Conservation (phyloP, 257 asterid species). For the Rhazya stricta region DNA sequence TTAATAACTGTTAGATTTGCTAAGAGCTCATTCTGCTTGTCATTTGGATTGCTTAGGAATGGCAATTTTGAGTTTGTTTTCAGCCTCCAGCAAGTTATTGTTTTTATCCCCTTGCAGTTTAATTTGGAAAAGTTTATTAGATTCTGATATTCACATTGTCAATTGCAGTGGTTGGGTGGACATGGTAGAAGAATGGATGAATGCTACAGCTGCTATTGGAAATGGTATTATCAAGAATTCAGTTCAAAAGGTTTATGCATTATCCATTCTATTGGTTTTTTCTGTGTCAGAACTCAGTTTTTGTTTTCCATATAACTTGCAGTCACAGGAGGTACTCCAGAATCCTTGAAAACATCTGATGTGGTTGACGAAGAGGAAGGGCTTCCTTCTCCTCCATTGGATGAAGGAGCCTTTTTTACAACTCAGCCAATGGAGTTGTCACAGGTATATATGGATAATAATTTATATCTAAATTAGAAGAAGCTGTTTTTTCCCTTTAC, state of each 20-base stretch:
- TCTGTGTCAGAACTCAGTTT: not conserved
- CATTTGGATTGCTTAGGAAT: not conserved
- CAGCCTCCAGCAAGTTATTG: not conserved
- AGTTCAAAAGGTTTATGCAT: slow-evolving; percentile 5
- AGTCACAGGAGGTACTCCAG: slow-evolving; percentile 52
- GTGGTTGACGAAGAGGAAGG: slow-evolving; percentile 72
- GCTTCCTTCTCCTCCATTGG: slow-evolving; percentile 96
- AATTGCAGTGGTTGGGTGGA: slow-evolving; percentile 72
- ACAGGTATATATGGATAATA: slow-evolving; percentile 37
- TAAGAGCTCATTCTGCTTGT: not conserved
- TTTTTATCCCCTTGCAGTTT: not conserved
- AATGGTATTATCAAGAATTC: slow-evolving; percentile 27
- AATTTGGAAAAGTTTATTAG: not conserved
- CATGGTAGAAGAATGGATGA: slow-evolving; percentile 72
- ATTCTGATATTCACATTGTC: slow-evolving; percentile 4
- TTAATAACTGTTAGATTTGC: not conserved
- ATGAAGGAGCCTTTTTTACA: slow-evolving; percentile 73
- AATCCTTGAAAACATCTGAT: slow-evolving; percentile 57
- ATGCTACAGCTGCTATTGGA: slow-evolving; percentile 48
- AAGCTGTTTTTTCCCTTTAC: slow-evolving; percentile 7
- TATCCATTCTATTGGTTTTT: slow-evolving; percentile 1
- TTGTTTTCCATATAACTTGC: slow-evolving; percentile 8
- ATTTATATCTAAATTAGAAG: not conserved
- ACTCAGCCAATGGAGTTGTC: slow-evolving; percentile 67
- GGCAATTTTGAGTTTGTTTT: not conserved